Conservation (phyloP, 371 early-diverging fungal genomes). For the Mucor lusitanicus region DNA sequence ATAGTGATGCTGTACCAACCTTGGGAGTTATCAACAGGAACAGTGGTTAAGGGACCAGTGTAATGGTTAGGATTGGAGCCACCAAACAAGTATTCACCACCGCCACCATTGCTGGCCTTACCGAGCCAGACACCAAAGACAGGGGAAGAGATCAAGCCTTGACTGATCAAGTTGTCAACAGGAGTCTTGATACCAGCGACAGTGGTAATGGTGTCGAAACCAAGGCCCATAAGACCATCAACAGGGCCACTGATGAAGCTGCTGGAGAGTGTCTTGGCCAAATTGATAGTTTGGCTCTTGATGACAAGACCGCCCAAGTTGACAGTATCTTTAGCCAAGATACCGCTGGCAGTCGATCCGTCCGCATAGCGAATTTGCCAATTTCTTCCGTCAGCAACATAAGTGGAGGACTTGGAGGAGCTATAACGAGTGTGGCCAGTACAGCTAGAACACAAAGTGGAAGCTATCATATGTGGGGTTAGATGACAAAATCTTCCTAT, state of each 20-base stretch:
- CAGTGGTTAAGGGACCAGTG: conserved; percentile 53
- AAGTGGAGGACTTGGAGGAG: conserved; percentile 46
- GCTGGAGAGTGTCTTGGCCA: conserved; percentile 22
- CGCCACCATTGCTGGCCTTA: conserved; percentile 35
- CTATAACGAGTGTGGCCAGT: conserved; percentile 42
- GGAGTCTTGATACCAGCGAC: conserved; percentile 34
- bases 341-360: conserved; percentile 43
- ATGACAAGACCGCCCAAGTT: conserved; percentile 31
- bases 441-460: conserved; percentile 40
- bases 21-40: conserved; percentile 47
- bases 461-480: conserved; percentile 16
- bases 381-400: conserved; percentile 36
- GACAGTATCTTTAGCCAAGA: conserved; percentile 28
- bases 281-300: conserved; percentile 26
- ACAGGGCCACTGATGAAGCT: conserved; percentile 14
- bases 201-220: conserved; percentile 49
- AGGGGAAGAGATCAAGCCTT: conserved; percentile 38
- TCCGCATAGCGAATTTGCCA: conserved; percentile 57
- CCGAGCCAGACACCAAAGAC: conserved; percentile 40
- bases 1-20: conserved; percentile 52
- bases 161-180: conserved; percentile 46
- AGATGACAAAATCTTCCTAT: neutral
- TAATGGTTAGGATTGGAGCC: conserved; percentile 46
- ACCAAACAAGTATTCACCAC: conserved; percentile 54
- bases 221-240: conserved; percentile 45